phyloP scores from a whole-genome alignment of 495 filamentous ascomycete species.

The Aspergillus wentii region DNA sequence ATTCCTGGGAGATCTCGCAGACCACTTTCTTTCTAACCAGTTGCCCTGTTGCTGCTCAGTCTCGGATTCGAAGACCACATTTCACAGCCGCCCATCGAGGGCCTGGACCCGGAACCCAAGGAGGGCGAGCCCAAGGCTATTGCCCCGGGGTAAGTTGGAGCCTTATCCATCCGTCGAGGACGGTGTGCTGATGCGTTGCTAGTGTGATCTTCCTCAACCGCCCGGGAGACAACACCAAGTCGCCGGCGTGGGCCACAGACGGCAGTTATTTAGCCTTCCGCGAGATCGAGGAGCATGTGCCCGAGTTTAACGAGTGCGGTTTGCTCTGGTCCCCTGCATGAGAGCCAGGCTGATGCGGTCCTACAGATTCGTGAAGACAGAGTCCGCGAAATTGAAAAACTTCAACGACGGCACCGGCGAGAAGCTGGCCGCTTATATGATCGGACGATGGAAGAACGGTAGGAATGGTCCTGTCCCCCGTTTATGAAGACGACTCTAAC shows the following conservation, averaged over 20 bases:
- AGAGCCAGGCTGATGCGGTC: background rate
- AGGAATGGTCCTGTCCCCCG: background rate
- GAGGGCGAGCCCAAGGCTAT: conserved; percentile 9
- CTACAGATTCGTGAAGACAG: conserved; percentile 10
- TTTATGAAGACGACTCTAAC: background rate
- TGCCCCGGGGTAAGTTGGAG: conserved; percentile 17
- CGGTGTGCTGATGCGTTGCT: background rate
- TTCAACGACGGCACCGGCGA: conserved; percentile 11
- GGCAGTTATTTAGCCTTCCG: conserved; percentile 36
- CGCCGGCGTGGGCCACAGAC: conserved; percentile 26
- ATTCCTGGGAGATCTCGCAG: background rate
- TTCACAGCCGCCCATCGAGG: conserved; percentile 11
- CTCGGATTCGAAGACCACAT: conserved; percentile 27
- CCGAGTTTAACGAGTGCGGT: conserved; percentile 22
- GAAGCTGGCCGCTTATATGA: conserved; percentile 25
- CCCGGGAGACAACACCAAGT: conserved; percentile 8
- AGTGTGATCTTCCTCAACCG: conserved; percentile 12
- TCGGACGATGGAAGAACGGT: conserved; percentile 37
- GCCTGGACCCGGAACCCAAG: conserved; percentile 13
- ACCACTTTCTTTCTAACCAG: background rate
- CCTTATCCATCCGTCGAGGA: background rate
- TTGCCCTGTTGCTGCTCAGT: conserved; percentile 6
- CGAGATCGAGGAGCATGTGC: conserved; percentile 27
- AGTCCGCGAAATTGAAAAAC: background rate
- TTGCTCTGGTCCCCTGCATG: background rate